Evolutionary conservation across 805 yeast genomes (phyloP).

Genomic region (Saccharomycopsis amapae): DNA sequence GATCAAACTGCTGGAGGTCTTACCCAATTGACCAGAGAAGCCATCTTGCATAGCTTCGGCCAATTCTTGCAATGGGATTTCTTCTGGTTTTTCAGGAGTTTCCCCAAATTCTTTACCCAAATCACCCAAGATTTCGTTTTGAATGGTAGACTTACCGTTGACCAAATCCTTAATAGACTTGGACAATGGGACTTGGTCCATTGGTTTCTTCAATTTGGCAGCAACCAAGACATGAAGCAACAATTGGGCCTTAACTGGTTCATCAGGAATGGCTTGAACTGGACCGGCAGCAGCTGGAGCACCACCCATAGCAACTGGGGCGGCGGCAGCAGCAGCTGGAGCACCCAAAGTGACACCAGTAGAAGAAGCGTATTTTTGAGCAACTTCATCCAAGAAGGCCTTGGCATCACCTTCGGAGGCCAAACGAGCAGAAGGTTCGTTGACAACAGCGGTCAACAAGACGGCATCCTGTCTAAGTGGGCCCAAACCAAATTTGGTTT

Average conservation of each 20-base stretch:
- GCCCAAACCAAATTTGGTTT: slow-evolving; percentile 88
- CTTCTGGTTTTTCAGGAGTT: slow-evolving; percentile 99
- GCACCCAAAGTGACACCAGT: slow-evolving; percentile 50
- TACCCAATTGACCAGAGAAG: slow-evolving; percentile 84
- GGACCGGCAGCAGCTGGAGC: slow-evolving; percentile 73
- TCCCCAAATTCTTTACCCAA: slow-evolving; percentile 97
- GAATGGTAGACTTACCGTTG: slow-evolving; percentile 97
- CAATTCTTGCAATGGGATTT: slow-evolving; percentile 89
- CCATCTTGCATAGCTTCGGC: slow-evolving; percentile 93
- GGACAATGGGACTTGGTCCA: slow-evolving; percentile 77
- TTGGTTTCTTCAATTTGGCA: slow-evolving; percentile 86
- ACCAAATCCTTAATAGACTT: slow-evolving; percentile 96
- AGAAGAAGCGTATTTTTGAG: slow-evolving; percentile 74
- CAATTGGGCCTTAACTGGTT: slow-evolving; percentile 78
- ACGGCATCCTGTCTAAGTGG: slow-evolving; percentile 92
- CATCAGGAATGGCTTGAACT: slow-evolving; percentile 79
- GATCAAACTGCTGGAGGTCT: slow-evolving; percentile 81
- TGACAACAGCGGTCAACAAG: slow-evolving; percentile 71
- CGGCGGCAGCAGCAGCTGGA: slow-evolving; percentile 51
- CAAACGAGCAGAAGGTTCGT: slow-evolving; percentile 87
- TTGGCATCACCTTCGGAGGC: slow-evolving; percentile 86
- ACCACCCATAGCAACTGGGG: slow-evolving; percentile 49
- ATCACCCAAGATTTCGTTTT: slow-evolving; percentile 97
- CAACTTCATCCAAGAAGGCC: slow-evolving; percentile 71
- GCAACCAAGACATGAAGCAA: slow-evolving; percentile 87